Evolutionary conservation across 2,329 filamentous ascomycete genomes (phyloP), one percentile per base, ranked within the genome.

Genomic region (Arthrocladium fulminans): DNA sequence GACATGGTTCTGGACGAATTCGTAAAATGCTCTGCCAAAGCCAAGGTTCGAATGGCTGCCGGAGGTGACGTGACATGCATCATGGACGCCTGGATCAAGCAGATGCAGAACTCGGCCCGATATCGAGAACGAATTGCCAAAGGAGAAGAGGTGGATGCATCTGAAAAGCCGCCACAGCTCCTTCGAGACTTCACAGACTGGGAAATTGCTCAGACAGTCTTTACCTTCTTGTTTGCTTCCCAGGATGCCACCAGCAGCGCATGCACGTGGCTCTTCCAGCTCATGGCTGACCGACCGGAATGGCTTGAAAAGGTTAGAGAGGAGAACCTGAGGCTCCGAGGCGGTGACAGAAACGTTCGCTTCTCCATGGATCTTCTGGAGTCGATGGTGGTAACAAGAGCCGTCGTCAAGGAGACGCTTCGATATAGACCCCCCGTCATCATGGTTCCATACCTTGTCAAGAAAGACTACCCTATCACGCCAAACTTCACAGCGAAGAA

Each of bases 221-320:
- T 96, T 72, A 94, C 90, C 43, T 95, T 97, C 74, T 76, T 97
- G 53, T 97, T 97, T 69, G 90, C 92, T 52, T 96, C 89, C 2
- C 92, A 97, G 70, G 92, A 98, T 67, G 92, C 92, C 57, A 96
- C 92, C 54, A 92, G 85, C 70, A 94, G 87, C 61, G 90, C 92
- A 53, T 81, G 79, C 61, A 96, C 89, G 46, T 97, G 92, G 88
- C 72, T 97, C 55, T 95, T 96, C 76, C 92, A 98, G 72, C 79
- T 88, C 61, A 83, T 88, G 73, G 89, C 92, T 40, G 88, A 97
- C 70, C 84, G 88, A 55, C 90, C 90, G n/a, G 90, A 97, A 51
- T 76, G 94, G 47, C 76, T 97, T 47, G 86, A 90, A 62, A 87
- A 87, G 60, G 79, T 98, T 48, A 86, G 90, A 39, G 88, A 94